Conservation (phyloP, 805 yeast genomes). For the Starmerella potacharoeniae region DNA sequence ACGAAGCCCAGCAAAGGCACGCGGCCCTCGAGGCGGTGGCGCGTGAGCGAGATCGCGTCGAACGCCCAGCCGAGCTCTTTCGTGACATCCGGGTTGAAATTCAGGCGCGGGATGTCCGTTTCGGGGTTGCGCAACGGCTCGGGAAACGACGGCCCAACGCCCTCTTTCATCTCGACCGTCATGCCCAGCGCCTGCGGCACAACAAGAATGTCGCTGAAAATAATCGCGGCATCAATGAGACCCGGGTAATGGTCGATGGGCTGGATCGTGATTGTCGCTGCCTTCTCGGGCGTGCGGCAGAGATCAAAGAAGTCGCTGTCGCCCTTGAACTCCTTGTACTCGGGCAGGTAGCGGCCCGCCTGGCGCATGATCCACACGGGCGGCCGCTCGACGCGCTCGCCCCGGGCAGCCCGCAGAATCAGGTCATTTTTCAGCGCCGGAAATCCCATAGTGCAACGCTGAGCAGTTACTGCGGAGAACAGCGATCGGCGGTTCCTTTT, state of each 20-base stretch:
- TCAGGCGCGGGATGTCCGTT: constrained; percentile 40
- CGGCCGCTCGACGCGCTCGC: constrained; percentile 86
- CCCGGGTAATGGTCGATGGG: constrained; percentile 87
- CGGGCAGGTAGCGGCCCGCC: constrained; percentile 40
- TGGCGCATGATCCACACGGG: constrained; percentile 50
- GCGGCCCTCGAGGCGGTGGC: constrained; percentile 73
- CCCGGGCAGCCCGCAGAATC: constrained; percentile 82
- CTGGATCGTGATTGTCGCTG: constrained; percentile 88
- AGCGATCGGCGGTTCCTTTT: not conserved
- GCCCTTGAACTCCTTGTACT: constrained; percentile 81
- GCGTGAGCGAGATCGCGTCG: constrained; percentile 83
- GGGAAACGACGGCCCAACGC: constrained; percentile 87
- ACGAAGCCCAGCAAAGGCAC: constrained; percentile 92
- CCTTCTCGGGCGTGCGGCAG: constrained; percentile 90
- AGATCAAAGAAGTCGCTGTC: constrained; percentile 83
- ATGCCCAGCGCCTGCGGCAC: constrained; percentile 98
- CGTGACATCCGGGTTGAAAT: constrained; percentile 52
- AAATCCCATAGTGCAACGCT: constrained; percentile 1
- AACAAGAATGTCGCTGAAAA: constrained; percentile 88
- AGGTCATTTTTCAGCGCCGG: constrained; percentile 80
- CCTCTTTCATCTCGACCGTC: constrained; percentile 86
- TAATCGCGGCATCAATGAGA: constrained; percentile 89
- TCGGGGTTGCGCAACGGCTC: constrained; percentile 68
- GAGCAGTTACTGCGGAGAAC: not conserved
- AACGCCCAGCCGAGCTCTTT: constrained; percentile 89